phyloP scores from a whole-genome alignment of 116 monocot species.

The Phalaenopsis hybrid region DNA sequence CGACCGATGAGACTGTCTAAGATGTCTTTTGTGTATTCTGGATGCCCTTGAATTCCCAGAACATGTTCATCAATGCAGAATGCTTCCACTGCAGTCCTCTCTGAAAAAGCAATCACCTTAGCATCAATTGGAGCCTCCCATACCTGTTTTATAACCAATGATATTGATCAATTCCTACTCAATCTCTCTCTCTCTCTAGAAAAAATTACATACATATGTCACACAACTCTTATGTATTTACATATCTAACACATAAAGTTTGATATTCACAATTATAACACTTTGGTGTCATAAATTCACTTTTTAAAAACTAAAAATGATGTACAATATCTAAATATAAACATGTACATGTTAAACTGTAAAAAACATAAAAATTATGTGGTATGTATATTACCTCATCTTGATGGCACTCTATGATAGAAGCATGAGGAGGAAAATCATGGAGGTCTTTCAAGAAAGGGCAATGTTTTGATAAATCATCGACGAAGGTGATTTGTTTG shows the following conservation, averaged over 20 bases:
- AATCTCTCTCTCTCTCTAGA: no score
- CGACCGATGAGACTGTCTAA: conserved; percentile 26
- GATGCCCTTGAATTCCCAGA: conserved; percentile 33
- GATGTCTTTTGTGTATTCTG: conserved; percentile 37
- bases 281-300: no score
- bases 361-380: no score
- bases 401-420: conserved; percentile 82
- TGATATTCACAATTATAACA: no score
- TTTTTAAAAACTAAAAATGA: no score
- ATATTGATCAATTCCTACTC: no score
- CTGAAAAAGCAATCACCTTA: conserved; percentile 30
- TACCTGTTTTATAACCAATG: conserved; percentile 1
- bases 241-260: neutral
- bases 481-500: conserved; percentile 36
- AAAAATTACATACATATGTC: neutral
- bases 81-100: conserved; percentile 22
- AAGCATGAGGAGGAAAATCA: conserved; percentile 20
- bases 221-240: neutral
- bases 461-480: conserved; percentile 12
- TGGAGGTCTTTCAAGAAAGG: conserved; percentile 19
- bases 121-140: conserved; percentile 27
- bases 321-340: no score
- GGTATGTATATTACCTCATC: conserved; percentile 51
- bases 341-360: no score
- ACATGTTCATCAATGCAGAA: conserved; percentile 26